phyloP scores from a whole-genome alignment of 1,139 yeast species.

The Lodderomyces oxycetoniae region DNA sequence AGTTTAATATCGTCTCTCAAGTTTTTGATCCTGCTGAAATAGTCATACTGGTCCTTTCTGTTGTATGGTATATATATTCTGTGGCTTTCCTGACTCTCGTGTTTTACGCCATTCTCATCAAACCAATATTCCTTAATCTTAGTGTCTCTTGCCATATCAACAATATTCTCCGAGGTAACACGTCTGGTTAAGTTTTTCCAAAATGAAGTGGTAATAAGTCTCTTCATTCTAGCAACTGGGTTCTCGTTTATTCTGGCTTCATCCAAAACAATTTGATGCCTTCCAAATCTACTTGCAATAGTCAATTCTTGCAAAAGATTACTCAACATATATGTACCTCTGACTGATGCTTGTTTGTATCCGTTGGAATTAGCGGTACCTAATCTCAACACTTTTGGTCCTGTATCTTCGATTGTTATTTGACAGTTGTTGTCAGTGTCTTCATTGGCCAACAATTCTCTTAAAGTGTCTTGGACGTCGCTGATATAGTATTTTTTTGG shows the following conservation, averaged over 20 bases:
- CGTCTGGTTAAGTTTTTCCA: conserved; percentile 79
- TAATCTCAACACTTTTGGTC: conserved; percentile 81
- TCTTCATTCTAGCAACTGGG: conserved; percentile 73
- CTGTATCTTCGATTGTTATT: conserved; percentile 87
- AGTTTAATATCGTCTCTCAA: conserved; percentile 55
- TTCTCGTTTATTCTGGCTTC: conserved; percentile 83
- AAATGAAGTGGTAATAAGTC: conserved; percentile 73
- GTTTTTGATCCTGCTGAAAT: conserved; percentile 52
- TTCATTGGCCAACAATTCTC: conserved; percentile 66
- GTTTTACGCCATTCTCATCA: conserved; percentile 30
- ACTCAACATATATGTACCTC: conserved; percentile 91
- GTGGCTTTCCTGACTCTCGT: conserved; percentile 44
- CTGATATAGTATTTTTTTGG: conserved; percentile 63
- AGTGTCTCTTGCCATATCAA: conserved; percentile 76
- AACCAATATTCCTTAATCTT: conserved; percentile 60
- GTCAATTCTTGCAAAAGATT: conserved; percentile 87
- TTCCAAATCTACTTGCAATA: conserved; percentile 76
- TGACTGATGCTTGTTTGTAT: conserved; percentile 60
- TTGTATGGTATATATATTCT: conserved; percentile 74
- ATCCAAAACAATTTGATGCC: conserved; percentile 71
- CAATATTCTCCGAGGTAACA: conserved; percentile 55
- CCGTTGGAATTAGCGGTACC: conserved; percentile 89
- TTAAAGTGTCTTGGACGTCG: conserved; percentile 70
- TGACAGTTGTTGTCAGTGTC: conserved; percentile 86
- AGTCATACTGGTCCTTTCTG: conserved; percentile 70